phyloP scores from a whole-genome alignment of 495 filamentous ascomycete genomes.

The Xylaria sp. region DNA sequence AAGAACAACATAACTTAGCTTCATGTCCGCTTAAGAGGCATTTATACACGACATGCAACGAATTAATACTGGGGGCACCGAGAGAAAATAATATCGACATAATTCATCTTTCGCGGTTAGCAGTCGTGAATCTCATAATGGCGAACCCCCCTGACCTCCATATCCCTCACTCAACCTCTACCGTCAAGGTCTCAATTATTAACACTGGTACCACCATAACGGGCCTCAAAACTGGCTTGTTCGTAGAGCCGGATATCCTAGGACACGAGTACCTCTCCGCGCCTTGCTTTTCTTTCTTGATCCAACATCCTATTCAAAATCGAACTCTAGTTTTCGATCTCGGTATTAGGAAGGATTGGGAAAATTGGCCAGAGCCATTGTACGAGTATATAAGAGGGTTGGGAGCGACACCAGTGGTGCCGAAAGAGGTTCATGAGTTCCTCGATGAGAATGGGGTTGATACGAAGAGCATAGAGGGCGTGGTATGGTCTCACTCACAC shows the following conservation, averaged over 20 bases:
- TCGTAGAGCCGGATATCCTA: slow-evolving; percentile 53
- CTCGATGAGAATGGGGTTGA: slow-evolving; percentile 55
- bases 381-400: slow-evolving; percentile 32
- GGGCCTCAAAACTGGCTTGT: slow-evolving; percentile 38
- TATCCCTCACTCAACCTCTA: slow-evolving; percentile 55
- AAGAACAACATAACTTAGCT: neutral
- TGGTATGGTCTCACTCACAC: slow-evolving; percentile 68
- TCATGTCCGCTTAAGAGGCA: neutral
- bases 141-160: slow-evolving; percentile 47
- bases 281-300: slow-evolving; percentile 62
- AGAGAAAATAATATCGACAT: neutral
- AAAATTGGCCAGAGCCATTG: slow-evolving; percentile 50
- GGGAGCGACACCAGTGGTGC: slow-evolving; percentile 43
- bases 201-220: slow-evolving; percentile 53
- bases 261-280: slow-evolving; percentile 49
- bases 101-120: neutral
- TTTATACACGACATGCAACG: no score
- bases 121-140: slow-evolving; percentile 36
- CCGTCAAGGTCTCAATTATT: slow-evolving; percentile 63
- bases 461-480: slow-evolving; percentile 56
- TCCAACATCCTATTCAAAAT: slow-evolving; percentile 54
- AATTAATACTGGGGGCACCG: no score
- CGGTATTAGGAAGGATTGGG: slow-evolving; percentile 60
- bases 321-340: slow-evolving; percentile 65
- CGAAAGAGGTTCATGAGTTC: slow-evolving; percentile 59